Evolutionary conservation across 345 rosid species (phyloP).

Genomic region (Bruguiera parviflora): DNA sequence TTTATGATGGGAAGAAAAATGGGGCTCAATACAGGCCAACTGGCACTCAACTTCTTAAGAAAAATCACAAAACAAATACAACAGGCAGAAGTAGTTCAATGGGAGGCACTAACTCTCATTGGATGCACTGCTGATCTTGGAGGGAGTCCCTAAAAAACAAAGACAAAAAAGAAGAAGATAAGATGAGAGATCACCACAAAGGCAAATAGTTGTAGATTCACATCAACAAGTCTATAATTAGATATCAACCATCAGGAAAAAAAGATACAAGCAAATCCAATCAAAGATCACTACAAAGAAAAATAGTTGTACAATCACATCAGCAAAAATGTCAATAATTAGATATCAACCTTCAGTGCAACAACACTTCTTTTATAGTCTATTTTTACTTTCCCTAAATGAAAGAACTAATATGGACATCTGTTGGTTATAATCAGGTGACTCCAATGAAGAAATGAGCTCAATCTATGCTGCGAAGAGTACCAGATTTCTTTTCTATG

Average conservation of each 20-base stretch:
- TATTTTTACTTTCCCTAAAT: too few relatives aligned
- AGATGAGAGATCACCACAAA: background rate
- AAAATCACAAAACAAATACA: background rate
- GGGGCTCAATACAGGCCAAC: background rate
- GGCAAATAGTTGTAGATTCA: background rate
- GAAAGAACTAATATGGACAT: too few relatives aligned
- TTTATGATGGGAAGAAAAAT: too few relatives aligned
- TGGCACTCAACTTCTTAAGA: background rate
- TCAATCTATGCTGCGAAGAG: background rate
- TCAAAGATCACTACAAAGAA: too few relatives aligned
- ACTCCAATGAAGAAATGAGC: too few relatives aligned
- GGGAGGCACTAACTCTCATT: conserved; percentile 81
- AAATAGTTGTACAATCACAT: too few relatives aligned
- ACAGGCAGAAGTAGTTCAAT: conserved; percentile 8
- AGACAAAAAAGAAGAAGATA: conserved; percentile 1
- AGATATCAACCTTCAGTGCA: too few relatives aligned
- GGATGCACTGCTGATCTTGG: conserved; percentile 99
- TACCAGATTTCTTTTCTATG: background rate
- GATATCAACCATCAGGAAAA: background rate
- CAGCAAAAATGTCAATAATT: too few relatives aligned
- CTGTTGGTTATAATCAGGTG: too few relatives aligned
- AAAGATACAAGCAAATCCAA: too few relatives aligned
- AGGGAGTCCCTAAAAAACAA: conserved; percentile 78
- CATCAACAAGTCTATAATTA: background rate
- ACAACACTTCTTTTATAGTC: too few relatives aligned